phyloP scores from a whole-genome alignment of 805 yeast species.

The Wickerhamomyces alni region DNA sequence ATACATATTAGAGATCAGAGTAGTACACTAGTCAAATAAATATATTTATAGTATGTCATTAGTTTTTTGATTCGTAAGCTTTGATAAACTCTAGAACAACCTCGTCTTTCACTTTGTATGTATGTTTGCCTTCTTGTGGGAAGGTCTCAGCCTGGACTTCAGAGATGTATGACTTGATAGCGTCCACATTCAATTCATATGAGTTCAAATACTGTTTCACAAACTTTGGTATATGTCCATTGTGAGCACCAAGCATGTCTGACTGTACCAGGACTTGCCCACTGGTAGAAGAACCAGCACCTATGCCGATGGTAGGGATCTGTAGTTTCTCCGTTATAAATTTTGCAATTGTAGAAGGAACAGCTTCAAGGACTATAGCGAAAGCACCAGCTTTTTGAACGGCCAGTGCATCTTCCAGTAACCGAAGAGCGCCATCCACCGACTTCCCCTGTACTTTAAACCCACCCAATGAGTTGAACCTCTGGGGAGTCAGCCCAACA shows the following conservation, averaged over 20 bases:
- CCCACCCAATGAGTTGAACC: constrained; percentile 74
- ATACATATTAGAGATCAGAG: constrained; percentile 25
- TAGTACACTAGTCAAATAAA: constrained; percentile 23
- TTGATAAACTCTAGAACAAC: constrained; percentile 41
- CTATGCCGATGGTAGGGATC: constrained; percentile 91
- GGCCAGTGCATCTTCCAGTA: constrained; percentile 62
- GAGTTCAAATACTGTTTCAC: constrained; percentile 63
- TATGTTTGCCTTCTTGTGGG: constrained; percentile 57
- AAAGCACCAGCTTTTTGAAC: constrained; percentile 76
- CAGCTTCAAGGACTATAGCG: constrained; percentile 73
- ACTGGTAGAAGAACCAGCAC: constrained; percentile 79
- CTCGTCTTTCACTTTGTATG: constrained; percentile 64
- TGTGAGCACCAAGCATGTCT: constrained; percentile 73
- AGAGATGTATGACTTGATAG: constrained; percentile 44
- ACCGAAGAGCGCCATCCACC: constrained; percentile 42
- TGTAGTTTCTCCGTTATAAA: constrained; percentile 51
- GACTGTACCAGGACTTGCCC: constrained; percentile 90
- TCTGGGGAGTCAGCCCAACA: constrained; percentile 89
- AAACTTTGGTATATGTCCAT: constrained; percentile 58
- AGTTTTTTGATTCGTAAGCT: no score
- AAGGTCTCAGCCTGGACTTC: constrained; percentile 55
- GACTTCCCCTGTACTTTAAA: constrained; percentile 80
- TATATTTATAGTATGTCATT: neutral
- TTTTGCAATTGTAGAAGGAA: constrained; percentile 68
- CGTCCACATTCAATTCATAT: constrained; percentile 40